Evolutionary conservation across 208 protist genomes (phyloP), one percentile per base, ranked within the genome.

Genomic region (Wallacemonas sp.): DNA sequence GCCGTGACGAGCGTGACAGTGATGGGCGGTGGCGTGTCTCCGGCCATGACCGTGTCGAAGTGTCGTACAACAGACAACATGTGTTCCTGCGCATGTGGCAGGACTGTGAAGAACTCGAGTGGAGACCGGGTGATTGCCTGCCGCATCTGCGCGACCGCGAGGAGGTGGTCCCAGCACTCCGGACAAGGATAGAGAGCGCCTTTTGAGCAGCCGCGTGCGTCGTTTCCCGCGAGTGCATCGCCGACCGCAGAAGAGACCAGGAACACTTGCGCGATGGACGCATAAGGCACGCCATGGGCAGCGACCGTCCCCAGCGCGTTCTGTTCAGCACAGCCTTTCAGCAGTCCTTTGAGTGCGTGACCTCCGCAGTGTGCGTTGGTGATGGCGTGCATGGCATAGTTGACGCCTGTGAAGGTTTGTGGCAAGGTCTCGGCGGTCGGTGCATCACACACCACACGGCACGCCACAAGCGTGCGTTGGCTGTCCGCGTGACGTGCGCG

Each of bases 291-390:
- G 3, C 90, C 90, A 41, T 73, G 70, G 29, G 90, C 90, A 0
- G 90, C 90, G 10, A 85, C 77, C 0, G 81, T 78, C 1, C 90
- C 90, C 29, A 95, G 75, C 15, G 85, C 82, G 66, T 95, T 95
- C 62, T 95, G 90, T 79, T 95, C 90, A 8, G 90, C 90, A 54
- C 90, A 95, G 2, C 90, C 90, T 42, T 83, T 88, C 52, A 95
- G 71, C 34, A 95, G 85, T 3, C 90, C 90, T 0, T 71, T 78
- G 4, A 93, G 68, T 37, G 27, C 3, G n/a, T 37, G 50, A 32
- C 48, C 32, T 4, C 62, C 30, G 10, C 22, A 45, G 12, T 44
- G 48, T 3, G 61, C 48, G 68, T 92, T 95, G 22, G 88, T 66
- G 26, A 73, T 37, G 32, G 73, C 65, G 69, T 95, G 85, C 26